Percentiles rank a stretch among this genome's conserved stretches.
phyloP scores from a whole-genome alignment of 2,329 filamentous ascomycete species.

The Helminthosporium solani region DNA sequence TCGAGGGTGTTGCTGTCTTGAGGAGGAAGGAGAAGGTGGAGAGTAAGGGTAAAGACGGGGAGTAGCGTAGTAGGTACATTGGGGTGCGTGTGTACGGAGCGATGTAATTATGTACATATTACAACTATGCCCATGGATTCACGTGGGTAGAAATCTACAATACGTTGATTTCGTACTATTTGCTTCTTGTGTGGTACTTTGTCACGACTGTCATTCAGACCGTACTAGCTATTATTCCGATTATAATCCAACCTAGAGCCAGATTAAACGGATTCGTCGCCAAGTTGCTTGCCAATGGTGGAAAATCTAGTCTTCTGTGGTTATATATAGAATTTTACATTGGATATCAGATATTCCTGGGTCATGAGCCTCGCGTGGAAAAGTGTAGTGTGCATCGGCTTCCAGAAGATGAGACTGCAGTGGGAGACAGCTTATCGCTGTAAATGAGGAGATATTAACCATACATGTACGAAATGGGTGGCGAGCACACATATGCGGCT shows the following conservation, averaged over 20 bases:
- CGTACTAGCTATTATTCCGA: neutral
- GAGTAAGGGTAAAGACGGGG: neutral
- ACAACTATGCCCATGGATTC: too few relatives aligned
- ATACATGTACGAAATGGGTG: neutral
- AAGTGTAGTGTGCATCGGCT: too few relatives aligned
- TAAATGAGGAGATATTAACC: neutral
- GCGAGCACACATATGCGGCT: neutral
- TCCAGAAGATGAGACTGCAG: too few relatives aligned
- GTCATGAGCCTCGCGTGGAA: too few relatives aligned
- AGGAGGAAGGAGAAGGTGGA: conserved; percentile 38
- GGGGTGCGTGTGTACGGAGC: neutral
- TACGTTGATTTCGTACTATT: too few relatives aligned
- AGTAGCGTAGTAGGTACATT: neutral
- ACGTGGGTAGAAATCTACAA: too few relatives aligned
- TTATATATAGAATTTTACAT: too few relatives aligned
- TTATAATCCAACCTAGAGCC: neutral
- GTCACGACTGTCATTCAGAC: too few relatives aligned
- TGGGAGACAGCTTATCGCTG: neutral
- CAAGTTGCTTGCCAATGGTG: neutral
- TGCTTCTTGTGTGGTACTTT: too few relatives aligned
- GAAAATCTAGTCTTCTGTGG: neutral
- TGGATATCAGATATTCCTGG: too few relatives aligned
- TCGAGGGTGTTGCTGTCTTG: conserved; percentile 64
- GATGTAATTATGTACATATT: too few relatives aligned
- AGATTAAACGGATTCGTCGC: neutral